Evolutionary conservation across 805 yeast genomes (phyloP), one percentile per base, ranked within the genome.

Genomic region (Lipomyces yamanashiensis): DNA sequence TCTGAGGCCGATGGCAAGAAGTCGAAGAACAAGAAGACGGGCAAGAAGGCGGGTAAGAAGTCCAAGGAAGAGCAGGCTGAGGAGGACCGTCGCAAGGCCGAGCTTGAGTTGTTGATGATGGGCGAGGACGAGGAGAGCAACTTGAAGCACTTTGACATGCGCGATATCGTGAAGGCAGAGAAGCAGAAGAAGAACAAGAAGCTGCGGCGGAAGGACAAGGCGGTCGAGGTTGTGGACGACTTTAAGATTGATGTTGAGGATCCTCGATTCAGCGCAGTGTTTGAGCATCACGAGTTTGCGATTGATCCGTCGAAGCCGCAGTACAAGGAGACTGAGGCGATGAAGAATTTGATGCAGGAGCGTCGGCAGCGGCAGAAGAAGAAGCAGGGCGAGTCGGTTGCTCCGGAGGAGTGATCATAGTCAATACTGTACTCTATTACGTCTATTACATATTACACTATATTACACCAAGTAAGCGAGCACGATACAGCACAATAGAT

Each of bases 221-320:
- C 15, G 23, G 55, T 7, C 85, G 81, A 77, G 50, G 78, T 78
- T 56, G 84, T 79, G 64, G 84, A 79, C 54, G 78, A 75, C 36
- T 87, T 89, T 75, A 80, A 83, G 68, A 84, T 92, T 50, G 92
- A 90, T 71, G 84, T 90, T 72, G 79, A 80, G 48, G 99, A 95
- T 80, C 86, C 88, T 15, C 87, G 99, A 78, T 95, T 95, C 80
- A 82, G 82, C 53, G 96, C 88, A 68, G 80, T 92, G 67, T 90
- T 87, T 73, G 91, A 91, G 71, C 87, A 85, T 66, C 97, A 90
- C 67, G 95, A 88, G 66, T 95, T 85, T 77, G 97, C 97, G 12
- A 92, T 96, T 74, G 99, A 96, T 76, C 96, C 98, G 23, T 87
- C 96, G 21, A 86, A 82, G 72, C 89, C 96, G n/a, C 96, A 90